A percentile compares a stretch with the other conserved stretches of the same genome.
Evolutionary conservation across 2,329 filamentous ascomycete genomes (phyloP).

Genomic region (Emericellopsis cladophorae): DNA sequence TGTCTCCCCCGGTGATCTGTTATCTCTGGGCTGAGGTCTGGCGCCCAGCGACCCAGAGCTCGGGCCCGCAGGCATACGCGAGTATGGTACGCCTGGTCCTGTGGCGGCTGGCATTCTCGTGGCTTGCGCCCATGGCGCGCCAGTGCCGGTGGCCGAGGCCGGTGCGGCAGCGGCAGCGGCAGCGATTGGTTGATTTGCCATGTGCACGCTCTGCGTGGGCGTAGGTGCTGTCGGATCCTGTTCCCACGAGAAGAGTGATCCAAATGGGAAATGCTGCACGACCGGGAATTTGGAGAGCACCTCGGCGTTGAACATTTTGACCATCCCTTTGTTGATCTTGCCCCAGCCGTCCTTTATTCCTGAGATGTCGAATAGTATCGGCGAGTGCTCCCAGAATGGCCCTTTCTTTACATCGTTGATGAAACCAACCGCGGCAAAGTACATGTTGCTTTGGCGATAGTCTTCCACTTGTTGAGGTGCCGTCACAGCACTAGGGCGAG

Average conservation of each 20-base stretch:
- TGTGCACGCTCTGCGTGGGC: constrained; percentile 40
- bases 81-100: constrained; percentile 25
- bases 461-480: constrained; percentile 51
- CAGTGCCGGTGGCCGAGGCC: constrained; percentile 18
- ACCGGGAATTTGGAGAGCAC: constrained; percentile 95
- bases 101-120: constrained; percentile 22
- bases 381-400: constrained; percentile 95
- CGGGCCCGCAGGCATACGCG: constrained; percentile 19
- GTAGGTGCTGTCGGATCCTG: constrained; percentile 45
- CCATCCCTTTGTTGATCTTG: constrained; percentile 98
- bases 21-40: constrained; percentile 3
- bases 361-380: constrained; percentile 87
- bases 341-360: constrained; percentile 90
- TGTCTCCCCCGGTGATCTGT: constrained; percentile 4
- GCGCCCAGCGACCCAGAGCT: constrained; percentile 11
- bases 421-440: constrained; percentile 91
- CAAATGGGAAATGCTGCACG: constrained; percentile 89
- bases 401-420: constrained; percentile 96
- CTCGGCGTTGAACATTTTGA: constrained; percentile 98
- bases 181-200: constrained; percentile 36
- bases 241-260: constrained; percentile 69
- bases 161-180: constrained; percentile 4
- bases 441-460: constrained; percentile 63
- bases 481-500: constrained; percentile 57
- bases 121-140: constrained; percentile 30